Evolutionary conservation across 2,329 filamentous ascomycete genomes (phyloP).

Genomic region (Calonectria naviculata): DNA sequence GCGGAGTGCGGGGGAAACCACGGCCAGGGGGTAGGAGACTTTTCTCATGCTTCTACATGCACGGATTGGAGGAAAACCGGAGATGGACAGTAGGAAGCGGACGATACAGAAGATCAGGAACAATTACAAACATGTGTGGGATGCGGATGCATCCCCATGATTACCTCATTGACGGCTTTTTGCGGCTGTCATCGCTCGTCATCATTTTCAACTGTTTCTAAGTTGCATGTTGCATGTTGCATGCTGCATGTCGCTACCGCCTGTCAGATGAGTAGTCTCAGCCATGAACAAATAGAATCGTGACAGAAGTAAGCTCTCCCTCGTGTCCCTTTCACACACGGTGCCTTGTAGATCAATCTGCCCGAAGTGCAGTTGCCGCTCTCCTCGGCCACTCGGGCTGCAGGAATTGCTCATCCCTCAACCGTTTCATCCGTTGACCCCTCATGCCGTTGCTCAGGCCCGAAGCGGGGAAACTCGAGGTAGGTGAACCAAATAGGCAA

Average conservation of each 20-base stretch:
- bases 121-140: background rate
- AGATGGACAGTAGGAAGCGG: background rate
- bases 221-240: background rate
- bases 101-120: slow-evolving; percentile 4
- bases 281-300: slow-evolving; percentile 4
- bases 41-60: slow-evolving; percentile 27
- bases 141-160: background rate
- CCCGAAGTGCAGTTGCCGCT: background rate
- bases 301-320: background rate
- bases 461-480: background rate
- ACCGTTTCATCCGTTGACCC: slow-evolving; percentile 2
- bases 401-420: slow-evolving; percentile 4
- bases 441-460: background rate
- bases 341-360: background rate
- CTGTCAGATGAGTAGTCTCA: slow-evolving; percentile 6
- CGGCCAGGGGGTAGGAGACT: slow-evolving; percentile 10
- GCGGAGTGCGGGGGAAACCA: slow-evolving; percentile 25
- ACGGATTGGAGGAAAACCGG: slow-evolving; percentile 30
- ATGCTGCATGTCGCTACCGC: background rate
- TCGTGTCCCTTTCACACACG: background rate
- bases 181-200: slow-evolving; percentile 2
- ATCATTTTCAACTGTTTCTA: background rate
- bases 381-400: background rate
- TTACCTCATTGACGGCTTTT: background rate
- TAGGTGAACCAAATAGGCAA: slow-evolving; percentile 6